phyloP scores from a whole-genome alignment of 768 basidiomycete genomes.

The Tremella yokohamensis region DNA sequence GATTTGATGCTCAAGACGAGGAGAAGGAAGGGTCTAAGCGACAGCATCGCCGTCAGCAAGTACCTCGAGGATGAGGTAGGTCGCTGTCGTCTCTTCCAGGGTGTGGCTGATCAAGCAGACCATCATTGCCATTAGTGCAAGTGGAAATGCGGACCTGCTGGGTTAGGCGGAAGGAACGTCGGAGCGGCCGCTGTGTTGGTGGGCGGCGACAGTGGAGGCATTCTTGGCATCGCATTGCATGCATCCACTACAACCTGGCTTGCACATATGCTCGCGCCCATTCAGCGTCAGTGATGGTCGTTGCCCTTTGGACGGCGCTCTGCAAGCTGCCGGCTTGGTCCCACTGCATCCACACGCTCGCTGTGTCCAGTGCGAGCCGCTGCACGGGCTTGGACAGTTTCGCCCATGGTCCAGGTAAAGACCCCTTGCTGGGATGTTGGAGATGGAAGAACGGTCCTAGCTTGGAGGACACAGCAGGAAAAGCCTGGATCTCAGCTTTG shows the following conservation, averaged over 20 bases:
- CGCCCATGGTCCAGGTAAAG: conserved; percentile 70
- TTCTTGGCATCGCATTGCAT: background rate
- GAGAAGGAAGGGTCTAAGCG: conserved; percentile 90
- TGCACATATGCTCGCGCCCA: background rate
- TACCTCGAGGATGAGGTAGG: conserved; percentile 91
- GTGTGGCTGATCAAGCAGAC: conserved; percentile 56
- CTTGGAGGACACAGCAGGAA: conserved; percentile 59
- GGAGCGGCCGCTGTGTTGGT: no score
- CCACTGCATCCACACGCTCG: conserved; percentile 33
- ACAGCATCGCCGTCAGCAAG: conserved; percentile 95
- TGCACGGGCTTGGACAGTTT: conserved; percentile 60
- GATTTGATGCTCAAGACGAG: conserved; percentile 96
- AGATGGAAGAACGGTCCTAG: conserved; percentile 77
- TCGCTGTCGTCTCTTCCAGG: background rate
- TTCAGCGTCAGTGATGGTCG: background rate
- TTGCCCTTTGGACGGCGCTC: conserved; percentile 15
- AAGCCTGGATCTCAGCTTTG: conserved; percentile 52
- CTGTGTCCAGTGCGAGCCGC: conserved; percentile 65
- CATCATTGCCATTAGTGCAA: conserved; percentile 74
- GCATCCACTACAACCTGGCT: background rate
- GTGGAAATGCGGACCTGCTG: conserved; percentile 89
- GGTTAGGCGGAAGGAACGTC: conserved; percentile 55
- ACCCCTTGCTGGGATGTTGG: conserved; percentile 69
- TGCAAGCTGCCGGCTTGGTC: conserved; percentile 19
- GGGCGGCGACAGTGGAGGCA: no score